Conservation (phyloP, 352 stramenopile species). For the Phytopythium ostracodes region DNA sequence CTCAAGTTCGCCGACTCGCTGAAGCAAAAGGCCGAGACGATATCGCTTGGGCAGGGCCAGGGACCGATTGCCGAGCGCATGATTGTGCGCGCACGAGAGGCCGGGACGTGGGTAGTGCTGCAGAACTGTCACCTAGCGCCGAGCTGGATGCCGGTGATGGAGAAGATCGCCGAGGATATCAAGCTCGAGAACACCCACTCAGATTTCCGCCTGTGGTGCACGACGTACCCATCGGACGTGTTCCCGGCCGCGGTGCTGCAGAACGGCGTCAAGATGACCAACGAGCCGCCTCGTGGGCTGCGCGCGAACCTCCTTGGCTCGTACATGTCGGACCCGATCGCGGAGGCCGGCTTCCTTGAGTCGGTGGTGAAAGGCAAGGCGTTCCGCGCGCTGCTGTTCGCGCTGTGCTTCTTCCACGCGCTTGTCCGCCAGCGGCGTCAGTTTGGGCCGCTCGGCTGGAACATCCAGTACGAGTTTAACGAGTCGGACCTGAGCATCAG, state of each 20-base stretch:
- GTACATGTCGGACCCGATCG: constrained; percentile 91
- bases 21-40: constrained; percentile 76
- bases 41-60: constrained; percentile 92
- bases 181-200: constrained; percentile 77
- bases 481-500: constrained; percentile 92
- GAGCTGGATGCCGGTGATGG: constrained; percentile 93
- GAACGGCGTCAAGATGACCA: constrained; percentile 97
- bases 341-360: constrained; percentile 86
- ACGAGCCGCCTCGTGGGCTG: constrained; percentile 91
- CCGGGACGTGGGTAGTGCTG: constrained; percentile 89
- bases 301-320: constrained; percentile 89
- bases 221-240: constrained; percentile 91
- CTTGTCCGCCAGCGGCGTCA: constrained; percentile 91
- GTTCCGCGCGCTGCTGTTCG: constrained; percentile 89
- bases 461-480: constrained; percentile 97
- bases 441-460: constrained; percentile 93
- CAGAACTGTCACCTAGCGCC: constrained; percentile 90
- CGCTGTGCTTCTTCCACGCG: constrained; percentile 90
- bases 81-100: constrained; percentile 77
- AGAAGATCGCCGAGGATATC: constrained; percentile 89
- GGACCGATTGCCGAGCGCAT: constrained; percentile 89
- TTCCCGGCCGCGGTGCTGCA: constrained; percentile 93
- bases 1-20: constrained; percentile 87
- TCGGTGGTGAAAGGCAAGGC: constrained; percentile 66
- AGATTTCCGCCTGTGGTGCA: constrained; percentile 93